These are phyloP conservation scores for Melaleuca alternifolia DNA, from an alignment of 345 rosid genomes.

Conservation along the genomic window DNA sequence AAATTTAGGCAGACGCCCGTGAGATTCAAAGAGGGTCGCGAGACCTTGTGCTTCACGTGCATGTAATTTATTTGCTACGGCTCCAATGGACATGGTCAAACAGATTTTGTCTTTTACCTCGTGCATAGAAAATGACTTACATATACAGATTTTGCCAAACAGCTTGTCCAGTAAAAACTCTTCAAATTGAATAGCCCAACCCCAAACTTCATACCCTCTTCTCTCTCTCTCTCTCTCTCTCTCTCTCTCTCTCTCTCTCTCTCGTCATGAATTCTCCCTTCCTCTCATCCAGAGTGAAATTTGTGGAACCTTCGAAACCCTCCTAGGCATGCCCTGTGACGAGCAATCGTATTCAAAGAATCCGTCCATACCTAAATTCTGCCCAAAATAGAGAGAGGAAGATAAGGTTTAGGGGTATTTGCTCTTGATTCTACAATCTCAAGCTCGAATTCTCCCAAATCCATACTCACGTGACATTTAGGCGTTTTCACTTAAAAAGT, in stretches of 20 bases:
- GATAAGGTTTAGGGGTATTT: too few species aligned
- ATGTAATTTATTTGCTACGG: not conserved
- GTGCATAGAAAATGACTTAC: not conserved
- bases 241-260: too few species aligned
- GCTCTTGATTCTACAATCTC: too few species aligned
- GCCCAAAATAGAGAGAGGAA: too few species aligned
- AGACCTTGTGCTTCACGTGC: not conserved
- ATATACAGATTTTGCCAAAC: too few species aligned
- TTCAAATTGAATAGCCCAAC: not conserved
- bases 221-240: not conserved
- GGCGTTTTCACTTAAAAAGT: too few species aligned
- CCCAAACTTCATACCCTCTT: not conserved
- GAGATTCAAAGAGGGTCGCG: not conserved
- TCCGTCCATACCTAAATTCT: too few species aligned
- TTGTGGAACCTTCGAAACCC: not conserved
- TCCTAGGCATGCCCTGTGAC: not conserved
- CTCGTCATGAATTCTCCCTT: not conserved
- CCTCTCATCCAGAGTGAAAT: not conserved
- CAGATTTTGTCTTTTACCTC: not conserved
- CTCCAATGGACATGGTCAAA: too few species aligned
- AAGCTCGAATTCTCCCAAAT: too few species aligned
- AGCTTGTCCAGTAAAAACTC: not conserved
- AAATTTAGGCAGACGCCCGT: not conserved
- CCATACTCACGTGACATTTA: too few species aligned
- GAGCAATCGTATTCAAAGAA: slow-evolving; percentile 7